phyloP scores from a whole-genome alignment of 139 green algal species.

The Tetraselmis striata region DNA sequence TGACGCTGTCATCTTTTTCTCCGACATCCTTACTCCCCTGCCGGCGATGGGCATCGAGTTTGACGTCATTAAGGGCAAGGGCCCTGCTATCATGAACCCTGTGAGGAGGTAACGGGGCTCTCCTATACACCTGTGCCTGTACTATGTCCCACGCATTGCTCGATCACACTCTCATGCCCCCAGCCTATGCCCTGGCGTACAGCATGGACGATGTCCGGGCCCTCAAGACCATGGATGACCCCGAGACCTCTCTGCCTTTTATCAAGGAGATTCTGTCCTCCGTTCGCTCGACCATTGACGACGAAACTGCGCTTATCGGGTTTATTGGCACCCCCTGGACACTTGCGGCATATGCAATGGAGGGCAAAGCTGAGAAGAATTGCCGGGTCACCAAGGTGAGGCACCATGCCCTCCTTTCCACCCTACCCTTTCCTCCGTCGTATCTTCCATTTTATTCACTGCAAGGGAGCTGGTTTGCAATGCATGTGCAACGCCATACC shows the following conservation, averaged over 20 bases:
- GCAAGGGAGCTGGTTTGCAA: not conserved
- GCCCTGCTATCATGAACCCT: constrained; percentile 72
- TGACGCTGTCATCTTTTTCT: constrained; percentile 99
- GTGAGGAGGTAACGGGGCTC: constrained; percentile 30
- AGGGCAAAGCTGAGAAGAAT: constrained; percentile 83
- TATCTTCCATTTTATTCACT: too few species aligned
- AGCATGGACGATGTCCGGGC: constrained; percentile 54
- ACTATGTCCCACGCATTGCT: too few species aligned
- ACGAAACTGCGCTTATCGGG: constrained; percentile 49
- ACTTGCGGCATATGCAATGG: constrained; percentile 90
- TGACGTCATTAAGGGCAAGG: constrained; percentile 94
- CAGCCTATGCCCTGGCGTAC: too few species aligned
- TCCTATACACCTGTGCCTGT: not conserved
- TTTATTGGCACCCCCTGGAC: constrained; percentile 98
- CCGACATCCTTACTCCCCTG: constrained; percentile 96
- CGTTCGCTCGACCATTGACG: constrained; percentile 65
- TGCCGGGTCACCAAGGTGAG: constrained; percentile 66
- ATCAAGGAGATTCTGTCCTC: constrained; percentile 74
- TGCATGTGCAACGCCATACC: not conserved
- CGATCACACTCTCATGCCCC: too few species aligned
- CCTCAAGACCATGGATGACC: constrained; percentile 69
- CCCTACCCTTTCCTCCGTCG: not conserved
- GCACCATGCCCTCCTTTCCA: not conserved
- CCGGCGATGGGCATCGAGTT: constrained; percentile 96
- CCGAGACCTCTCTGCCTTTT: constrained; percentile 70